These are phyloP conservation scores for Coniochaeta ligniaria DNA, from an alignment of 2,329 filamentous ascomycete species.

Conservation along the genomic window DNA sequence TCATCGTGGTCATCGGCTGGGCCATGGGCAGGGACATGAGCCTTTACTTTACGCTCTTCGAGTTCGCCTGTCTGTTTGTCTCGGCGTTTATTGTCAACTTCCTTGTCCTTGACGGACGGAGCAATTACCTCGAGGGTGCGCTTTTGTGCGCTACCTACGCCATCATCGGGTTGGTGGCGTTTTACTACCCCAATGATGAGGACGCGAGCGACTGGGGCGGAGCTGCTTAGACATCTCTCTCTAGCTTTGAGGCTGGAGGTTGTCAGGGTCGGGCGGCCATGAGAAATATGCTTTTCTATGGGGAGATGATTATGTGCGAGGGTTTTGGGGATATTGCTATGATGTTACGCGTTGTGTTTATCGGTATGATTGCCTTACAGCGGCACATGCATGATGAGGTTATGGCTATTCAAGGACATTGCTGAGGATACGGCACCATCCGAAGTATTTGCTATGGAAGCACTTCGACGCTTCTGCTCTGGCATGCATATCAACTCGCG, in stretches of 20 bases:
- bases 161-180: slow-evolving; percentile 19
- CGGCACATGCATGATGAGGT: neutral
- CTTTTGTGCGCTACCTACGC: slow-evolving; percentile 19
- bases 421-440: neutral
- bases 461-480: neutral
- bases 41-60: slow-evolving; percentile 69
- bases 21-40: slow-evolving; percentile 46
- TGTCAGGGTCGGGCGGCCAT: neutral
- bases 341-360: neutral
- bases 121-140: slow-evolving; percentile 49
- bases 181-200: slow-evolving; percentile 14
- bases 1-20: slow-evolving; percentile 55
- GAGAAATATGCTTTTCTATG: neutral
- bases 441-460: neutral
- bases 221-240: neutral
- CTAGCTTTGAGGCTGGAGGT: neutral
- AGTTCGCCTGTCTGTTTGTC: slow-evolving; percentile 66
- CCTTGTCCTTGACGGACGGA: slow-evolving; percentile 65
- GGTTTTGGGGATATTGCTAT: neutral
- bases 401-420: neutral
- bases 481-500: neutral
- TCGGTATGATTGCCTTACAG: neutral
- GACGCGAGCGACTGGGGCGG: neutral
- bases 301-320: neutral
- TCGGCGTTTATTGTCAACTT: slow-evolving; percentile 68